These are phyloP conservation scores for Eucalyptus viminalis DNA, from an alignment of 345 rosid species.

Conservation along the genomic window DNA sequence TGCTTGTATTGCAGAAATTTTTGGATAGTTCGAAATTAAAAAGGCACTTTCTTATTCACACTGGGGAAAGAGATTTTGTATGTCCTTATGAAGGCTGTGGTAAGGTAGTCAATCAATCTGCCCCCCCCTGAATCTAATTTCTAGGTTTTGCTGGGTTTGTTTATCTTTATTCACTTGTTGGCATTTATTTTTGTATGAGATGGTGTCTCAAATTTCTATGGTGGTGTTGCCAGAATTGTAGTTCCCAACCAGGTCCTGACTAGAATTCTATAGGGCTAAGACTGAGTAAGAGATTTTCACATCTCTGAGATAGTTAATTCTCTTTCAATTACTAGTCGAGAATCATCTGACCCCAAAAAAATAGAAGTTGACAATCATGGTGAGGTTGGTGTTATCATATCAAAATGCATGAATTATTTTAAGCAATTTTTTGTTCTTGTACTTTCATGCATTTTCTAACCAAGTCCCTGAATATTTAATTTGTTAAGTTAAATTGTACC, in stretches of 20 bases:
- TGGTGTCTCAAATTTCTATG: neutral
- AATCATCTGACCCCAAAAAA: neutral
- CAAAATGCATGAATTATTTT: neutral
- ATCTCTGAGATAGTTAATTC: neutral
- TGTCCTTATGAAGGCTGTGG: constrained; percentile 99
- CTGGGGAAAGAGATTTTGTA: constrained; percentile 74
- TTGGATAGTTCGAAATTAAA: constrained; percentile 96
- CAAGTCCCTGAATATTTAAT: neutral
- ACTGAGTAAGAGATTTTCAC: neutral
- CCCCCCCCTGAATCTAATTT: neutral
- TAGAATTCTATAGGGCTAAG: neutral
- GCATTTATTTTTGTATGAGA: neutral
- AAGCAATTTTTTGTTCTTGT: neutral
- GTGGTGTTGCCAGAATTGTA: neutral
- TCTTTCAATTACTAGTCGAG: neutral
- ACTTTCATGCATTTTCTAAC: neutral
- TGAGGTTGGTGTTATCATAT: neutral
- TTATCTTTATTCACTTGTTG: neutral
- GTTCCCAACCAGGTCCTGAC: neutral
- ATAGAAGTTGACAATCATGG: neutral
- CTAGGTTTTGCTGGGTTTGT: neutral
- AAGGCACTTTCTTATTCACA: constrained; percentile 90
- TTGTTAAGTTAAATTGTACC: neutral
- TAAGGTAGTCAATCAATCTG: constrained; percentile 51
- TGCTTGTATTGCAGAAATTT: constrained; percentile 67